Evolutionary conservation across 805 yeast genomes (phyloP).

Genomic region (Dipodascus geniculatus): DNA sequence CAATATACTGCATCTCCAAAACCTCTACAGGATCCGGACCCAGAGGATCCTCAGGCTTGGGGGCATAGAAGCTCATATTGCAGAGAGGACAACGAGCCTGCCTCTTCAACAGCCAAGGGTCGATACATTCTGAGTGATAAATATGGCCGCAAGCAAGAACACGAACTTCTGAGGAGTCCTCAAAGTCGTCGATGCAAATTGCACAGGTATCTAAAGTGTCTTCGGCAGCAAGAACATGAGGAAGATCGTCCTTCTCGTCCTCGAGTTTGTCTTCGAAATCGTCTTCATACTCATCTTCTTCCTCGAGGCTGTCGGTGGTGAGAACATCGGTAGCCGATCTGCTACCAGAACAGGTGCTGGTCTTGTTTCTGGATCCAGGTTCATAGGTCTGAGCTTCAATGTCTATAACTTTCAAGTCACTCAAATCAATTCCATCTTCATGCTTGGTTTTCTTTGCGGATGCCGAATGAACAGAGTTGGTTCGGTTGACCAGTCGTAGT

Average conservation of each 20-base stretch:
- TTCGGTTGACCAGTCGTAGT: neutral
- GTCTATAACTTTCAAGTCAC: neutral
- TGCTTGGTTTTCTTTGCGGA: neutral
- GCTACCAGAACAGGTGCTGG: neutral
- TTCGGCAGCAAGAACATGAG: neutral
- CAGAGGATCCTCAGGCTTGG: constrained; percentile 6
- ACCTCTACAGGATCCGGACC: neutral
- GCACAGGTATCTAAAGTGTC: constrained; percentile 58
- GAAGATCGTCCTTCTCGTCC: neutral
- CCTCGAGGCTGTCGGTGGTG: neutral
- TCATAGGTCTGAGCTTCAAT: neutral
- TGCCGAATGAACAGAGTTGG: neutral
- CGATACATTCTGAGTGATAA: constrained; percentile 67
- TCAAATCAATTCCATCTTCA: neutral
- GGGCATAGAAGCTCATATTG: constrained; percentile 48
- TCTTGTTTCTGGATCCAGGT: neutral
- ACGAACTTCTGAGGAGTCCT: constrained; percentile 51
- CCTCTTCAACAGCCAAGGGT: constrained; percentile 68
- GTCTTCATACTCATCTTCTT: neutral
- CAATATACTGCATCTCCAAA: neutral
- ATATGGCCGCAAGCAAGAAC: constrained; percentile 76
- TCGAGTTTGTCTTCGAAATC: neutral
- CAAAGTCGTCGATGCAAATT: constrained; percentile 59
- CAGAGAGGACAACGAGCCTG: constrained; percentile 80
- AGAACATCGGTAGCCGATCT: neutral